Conservation (phyloP, 257 asterid species). For the Ballota nigra region DNA sequence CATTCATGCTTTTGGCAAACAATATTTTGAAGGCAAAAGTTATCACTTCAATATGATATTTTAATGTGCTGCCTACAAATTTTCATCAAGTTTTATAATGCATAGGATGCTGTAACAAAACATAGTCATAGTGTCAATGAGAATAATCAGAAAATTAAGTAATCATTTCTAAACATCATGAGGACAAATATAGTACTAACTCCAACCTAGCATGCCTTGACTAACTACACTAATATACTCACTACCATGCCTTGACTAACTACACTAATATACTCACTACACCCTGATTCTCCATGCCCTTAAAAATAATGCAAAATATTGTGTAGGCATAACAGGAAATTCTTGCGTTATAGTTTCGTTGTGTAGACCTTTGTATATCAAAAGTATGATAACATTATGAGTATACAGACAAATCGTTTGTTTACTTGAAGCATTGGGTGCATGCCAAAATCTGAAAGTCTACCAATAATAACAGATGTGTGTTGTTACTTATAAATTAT, state of each 20-base stretch:
- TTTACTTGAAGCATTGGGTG: background rate
- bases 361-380: background rate
- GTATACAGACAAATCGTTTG: background rate
- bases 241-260: background rate
- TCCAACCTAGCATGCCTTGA: constrained; percentile 1
- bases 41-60: background rate
- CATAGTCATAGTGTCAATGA: background rate
- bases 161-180: background rate
- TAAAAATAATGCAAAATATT: background rate
- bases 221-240: background rate
- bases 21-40: background rate
- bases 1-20: background rate
- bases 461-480: background rate
- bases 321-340: background rate
- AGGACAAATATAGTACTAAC: background rate
- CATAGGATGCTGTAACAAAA: background rate
- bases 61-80: background rate
- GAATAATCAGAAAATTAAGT: background rate
- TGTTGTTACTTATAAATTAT: background rate
- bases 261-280: background rate
- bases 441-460: constrained; percentile 10
- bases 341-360: background rate
- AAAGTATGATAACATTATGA: background rate
- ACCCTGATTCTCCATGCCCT: constrained; percentile 6
- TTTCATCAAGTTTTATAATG: background rate